Base-by-base conservation (phyloP, 768 basidiomycete genomes). In the Russula abietina region DNA sequence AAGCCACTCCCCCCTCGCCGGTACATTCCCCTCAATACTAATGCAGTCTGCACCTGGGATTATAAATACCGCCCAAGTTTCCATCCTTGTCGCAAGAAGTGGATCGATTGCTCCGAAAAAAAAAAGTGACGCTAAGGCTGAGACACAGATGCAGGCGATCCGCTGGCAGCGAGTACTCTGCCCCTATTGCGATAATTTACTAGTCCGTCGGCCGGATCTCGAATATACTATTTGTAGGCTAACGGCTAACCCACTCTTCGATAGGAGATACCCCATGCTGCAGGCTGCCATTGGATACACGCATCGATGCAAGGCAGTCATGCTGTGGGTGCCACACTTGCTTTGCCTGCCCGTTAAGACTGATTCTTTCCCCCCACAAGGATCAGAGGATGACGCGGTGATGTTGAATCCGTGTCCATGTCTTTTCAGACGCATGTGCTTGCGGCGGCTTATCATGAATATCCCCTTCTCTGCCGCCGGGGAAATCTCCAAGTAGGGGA, bases 261-360 rank as follows among this genome's bases (percentile, higher is more conserved):
- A 70, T n/a, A n/a, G n/a, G n/a, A 95, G 74, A 91, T 85, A 28
- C 91, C 95, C 0, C 84, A 93, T n/a, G n/a, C n/a, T n/a, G n/a
- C n/a, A n/a, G n/a, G 85, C 93, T 2, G 84, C 89, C 32, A 73
- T 98, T 0, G 87, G 96, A 99, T 74, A 85, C 88, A 2, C 79
- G 96, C 43, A 78, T 93, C 45, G 92, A 99, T 75, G 77, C 88
- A 41, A 80, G 93, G 96, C 94, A 56, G 87, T 70, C 14, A 24
- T 30, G 62, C 57, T 28, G 33, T 52, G 45, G 41, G 30, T 10
- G 49, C 24, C 38, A 12, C 32, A n/a, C n/a, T n/a, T n/a, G n/a
- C n/a, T n/a, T n/a, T 1, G 33, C 51, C 60, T 52, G 55, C 45
- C 36, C 28, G 48, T 12, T 45, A 30, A 39, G 57, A 45, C n/a